Evolutionary conservation across 116 monocot genomes (phyloP).

Genomic region (Cymodocea nodosa): DNA sequence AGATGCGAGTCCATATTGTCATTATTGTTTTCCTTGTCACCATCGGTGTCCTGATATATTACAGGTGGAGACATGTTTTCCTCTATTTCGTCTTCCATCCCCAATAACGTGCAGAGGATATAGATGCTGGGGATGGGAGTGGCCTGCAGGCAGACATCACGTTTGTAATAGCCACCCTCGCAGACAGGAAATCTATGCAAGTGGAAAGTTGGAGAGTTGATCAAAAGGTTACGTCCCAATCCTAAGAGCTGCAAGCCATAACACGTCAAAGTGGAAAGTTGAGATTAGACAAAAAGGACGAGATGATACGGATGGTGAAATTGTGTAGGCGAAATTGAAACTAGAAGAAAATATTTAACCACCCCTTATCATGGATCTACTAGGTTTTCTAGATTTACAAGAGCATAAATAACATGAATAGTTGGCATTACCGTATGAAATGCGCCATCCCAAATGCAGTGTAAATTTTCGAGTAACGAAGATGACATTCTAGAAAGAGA

Average conservation of each 20-base stretch:
- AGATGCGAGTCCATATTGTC: conserved; percentile 33
- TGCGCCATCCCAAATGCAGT: too few species aligned
- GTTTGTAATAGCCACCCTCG: conserved; percentile 26
- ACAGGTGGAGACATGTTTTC: conserved; percentile 28
- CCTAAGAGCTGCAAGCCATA: conserved; percentile 49
- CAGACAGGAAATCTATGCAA: conserved; percentile 43
- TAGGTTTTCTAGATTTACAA: too few species aligned
- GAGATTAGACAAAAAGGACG: conserved; percentile 1
- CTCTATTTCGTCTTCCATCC: conserved; percentile 30
- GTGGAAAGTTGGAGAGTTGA: conserved; percentile 51
- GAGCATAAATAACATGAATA: too few species aligned
- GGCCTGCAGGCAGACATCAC: background rate
- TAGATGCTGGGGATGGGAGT: background rate
- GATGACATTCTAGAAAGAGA: too few species aligned
- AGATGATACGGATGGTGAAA: too few species aligned
- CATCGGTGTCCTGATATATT: conserved; percentile 65
- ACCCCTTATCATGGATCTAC: too few species aligned
- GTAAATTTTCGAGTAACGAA: too few species aligned
- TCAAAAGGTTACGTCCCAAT: conserved; percentile 50
- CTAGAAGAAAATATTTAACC: too few species aligned
- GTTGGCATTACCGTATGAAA: too few species aligned
- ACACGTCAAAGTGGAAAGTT: background rate
- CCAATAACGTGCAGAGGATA: conserved; percentile 21
- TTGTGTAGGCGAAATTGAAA: too few species aligned
- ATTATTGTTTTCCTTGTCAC: conserved; percentile 47